phyloP scores from a whole-genome alignment of 352 stramenopile genomes.

The Globisporangium orthogonon region DNA sequence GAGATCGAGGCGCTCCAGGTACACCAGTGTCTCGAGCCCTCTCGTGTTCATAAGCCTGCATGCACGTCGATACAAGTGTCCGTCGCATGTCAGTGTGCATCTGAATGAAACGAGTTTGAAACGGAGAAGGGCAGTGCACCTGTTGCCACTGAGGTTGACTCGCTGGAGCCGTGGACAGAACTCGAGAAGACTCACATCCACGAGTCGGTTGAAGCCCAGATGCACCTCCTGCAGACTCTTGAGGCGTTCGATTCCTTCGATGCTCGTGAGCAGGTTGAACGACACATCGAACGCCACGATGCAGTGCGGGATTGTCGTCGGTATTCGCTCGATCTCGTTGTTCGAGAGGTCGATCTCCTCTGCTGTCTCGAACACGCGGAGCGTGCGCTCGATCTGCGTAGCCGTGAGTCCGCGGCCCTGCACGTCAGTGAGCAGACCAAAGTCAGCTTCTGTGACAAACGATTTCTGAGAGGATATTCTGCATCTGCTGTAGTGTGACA shows the following conservation, averaged over 20 bases:
- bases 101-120: not conserved
- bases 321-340: constrained; percentile 65
- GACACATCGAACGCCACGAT: constrained; percentile 59
- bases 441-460: not conserved
- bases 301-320: constrained; percentile 30
- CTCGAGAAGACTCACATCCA: constrained; percentile 56
- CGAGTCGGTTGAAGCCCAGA: constrained; percentile 58
- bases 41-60: constrained; percentile 45
- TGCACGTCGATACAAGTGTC: not conserved
- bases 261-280: constrained; percentile 52
- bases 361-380: constrained; percentile 60
- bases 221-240: constrained; percentile 61
- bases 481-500: not conserved
- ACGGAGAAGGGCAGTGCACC: constrained; percentile 15
- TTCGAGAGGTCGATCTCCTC: constrained; percentile 66
- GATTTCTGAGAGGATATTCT: no score
- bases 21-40: constrained; percentile 58
- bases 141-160: constrained; percentile 68
- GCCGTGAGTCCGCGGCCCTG: constrained; percentile 51
- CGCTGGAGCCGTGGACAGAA: constrained; percentile 50
- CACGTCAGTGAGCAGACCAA: not conserved
- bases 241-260: constrained; percentile 48
- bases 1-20: constrained; percentile 55
- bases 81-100: not conserved
- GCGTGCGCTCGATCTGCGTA: constrained; percentile 47